phyloP scores from a whole-genome alignment of 2,329 filamentous ascomycete genomes.

The Botryotinia calthae region DNA sequence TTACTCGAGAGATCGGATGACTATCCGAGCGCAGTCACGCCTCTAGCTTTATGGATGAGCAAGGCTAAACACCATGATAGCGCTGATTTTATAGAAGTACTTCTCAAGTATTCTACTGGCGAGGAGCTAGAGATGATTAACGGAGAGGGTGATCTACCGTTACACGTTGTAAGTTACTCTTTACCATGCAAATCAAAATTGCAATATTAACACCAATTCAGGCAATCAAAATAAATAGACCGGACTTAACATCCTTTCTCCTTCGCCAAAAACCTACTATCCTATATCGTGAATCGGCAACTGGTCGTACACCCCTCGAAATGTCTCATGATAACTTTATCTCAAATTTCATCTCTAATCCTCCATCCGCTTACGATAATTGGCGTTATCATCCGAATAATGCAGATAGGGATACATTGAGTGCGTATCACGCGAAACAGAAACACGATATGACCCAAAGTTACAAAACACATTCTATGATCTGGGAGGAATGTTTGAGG shows the following conservation, averaged over 20 bases:
- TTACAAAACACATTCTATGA: neutral
- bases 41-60: conserved; percentile 59
- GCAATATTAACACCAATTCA: conserved; percentile 41
- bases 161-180: conserved; percentile 54
- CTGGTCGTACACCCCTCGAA: conserved; percentile 71
- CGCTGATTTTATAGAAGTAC: conserved; percentile 41
- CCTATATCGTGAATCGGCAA: conserved; percentile 70
- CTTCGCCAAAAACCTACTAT: conserved; percentile 39
- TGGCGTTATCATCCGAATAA: conserved; percentile 27
- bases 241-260: conserved; percentile 29
- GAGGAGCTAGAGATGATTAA: conserved; percentile 58
- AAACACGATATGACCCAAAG: neutral
- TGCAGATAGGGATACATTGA: neutral
- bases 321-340: conserved; percentile 57
- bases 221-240: conserved; percentile 31
- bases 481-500: conserved; percentile 20
- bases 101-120: conserved; percentile 57
- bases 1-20: conserved; percentile 57
- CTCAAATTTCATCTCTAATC: conserved; percentile 31
- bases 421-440: neutral
- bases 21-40: conserved; percentile 55
- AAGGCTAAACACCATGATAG: neutral
- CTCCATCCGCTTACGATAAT: conserved; percentile 28
- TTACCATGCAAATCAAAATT: conserved; percentile 35
- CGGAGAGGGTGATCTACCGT: conserved; percentile 61